Evolutionary conservation across 257 asterid species (phyloP).

Genomic region (Solanum paucissectum): DNA sequence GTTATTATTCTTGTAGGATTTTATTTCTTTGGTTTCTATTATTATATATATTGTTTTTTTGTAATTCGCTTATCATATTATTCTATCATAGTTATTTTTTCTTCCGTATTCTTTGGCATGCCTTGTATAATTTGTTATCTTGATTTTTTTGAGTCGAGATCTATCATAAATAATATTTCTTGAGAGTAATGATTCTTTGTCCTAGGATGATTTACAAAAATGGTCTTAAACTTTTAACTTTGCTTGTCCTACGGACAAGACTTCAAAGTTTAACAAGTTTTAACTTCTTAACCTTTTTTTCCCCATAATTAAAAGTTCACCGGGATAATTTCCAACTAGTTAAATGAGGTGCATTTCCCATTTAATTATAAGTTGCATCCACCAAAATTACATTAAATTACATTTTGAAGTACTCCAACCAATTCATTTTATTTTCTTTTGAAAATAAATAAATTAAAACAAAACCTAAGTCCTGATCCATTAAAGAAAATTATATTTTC

Average conservation of each 20-base stretch:
- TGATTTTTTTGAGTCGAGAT: no score
- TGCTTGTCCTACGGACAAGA: no score
- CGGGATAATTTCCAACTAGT: neutral
- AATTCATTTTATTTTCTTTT: neutral
- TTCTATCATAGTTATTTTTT: neutral
- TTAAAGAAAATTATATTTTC: neutral
- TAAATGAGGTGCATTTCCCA: neutral
- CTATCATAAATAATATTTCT: no score
- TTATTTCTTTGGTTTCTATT: no score
- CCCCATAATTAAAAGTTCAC: no score
- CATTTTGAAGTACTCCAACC: neutral
- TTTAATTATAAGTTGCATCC: neutral
- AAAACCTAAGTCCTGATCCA: neutral
- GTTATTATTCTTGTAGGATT: neutral
- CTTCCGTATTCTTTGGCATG: fast-evolving
- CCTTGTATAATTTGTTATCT: neutral
- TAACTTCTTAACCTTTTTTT: no score
- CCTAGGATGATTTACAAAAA: no score
- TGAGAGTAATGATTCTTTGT: no score
- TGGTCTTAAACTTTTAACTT: no score
- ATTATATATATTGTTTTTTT: neutral
- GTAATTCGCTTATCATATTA: neutral
- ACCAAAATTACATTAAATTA: neutral
- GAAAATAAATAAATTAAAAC: neutral
- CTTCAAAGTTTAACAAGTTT: neutral